Evolutionary conservation across 1,139 yeast genomes (phyloP).

Genomic region (Kodamaea plutei): DNA sequence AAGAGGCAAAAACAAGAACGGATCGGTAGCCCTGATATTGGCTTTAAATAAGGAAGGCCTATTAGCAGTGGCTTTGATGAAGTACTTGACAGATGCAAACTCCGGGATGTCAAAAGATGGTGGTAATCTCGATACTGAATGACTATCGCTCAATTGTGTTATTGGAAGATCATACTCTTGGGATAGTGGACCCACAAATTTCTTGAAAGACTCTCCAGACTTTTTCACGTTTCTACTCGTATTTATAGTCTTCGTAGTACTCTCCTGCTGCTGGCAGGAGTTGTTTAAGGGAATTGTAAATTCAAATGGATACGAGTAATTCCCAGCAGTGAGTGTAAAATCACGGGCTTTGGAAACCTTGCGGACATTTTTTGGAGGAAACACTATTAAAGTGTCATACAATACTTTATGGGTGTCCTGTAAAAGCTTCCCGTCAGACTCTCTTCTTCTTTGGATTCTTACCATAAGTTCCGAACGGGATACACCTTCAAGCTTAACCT

Average conservation of each 20-base stretch:
- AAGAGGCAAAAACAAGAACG: constrained; percentile 52
- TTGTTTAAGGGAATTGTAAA: constrained; percentile 51
- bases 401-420: constrained; percentile 53
- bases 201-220: background rate
- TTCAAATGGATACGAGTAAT: constrained; percentile 53
- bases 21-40: constrained; percentile 46
- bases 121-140: constrained; percentile 45
- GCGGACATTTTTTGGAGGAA: constrained; percentile 57
- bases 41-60: constrained; percentile 49
- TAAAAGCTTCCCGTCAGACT: constrained; percentile 17
- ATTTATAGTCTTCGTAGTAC: too few relatives aligned
- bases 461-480: constrained; percentile 36
- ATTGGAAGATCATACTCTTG: background rate
- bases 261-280: constrained; percentile 37
- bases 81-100: constrained; percentile 47
- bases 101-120: constrained; percentile 50
- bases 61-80: constrained; percentile 57
- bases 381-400: constrained; percentile 52
- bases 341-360: constrained; percentile 46
- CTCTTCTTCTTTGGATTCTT: constrained; percentile 13
- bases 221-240: too few relatives aligned
- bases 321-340: constrained; percentile 59
- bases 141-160: constrained; percentile 15
- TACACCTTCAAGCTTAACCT: constrained; percentile 58
- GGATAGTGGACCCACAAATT: background rate